Conservation (phyloP, 2,329 filamentous ascomycete genomes). For the Cercospora canescens region DNA sequence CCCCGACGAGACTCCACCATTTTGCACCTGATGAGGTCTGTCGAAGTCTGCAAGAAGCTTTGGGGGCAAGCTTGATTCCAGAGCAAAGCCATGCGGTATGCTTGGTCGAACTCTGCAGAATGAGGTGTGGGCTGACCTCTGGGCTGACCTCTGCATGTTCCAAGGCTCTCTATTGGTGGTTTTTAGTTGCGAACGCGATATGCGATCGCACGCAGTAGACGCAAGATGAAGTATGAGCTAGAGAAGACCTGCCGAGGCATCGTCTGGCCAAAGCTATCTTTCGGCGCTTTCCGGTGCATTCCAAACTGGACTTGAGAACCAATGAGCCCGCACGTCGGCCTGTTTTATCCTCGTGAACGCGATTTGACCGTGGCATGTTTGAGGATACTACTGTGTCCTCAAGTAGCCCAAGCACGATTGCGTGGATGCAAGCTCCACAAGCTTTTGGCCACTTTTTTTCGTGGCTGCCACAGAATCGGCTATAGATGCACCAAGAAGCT, state of each 20-base stretch:
- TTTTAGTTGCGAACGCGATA: not conserved
- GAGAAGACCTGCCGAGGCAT: conserved; percentile 7
- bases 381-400: not conserved
- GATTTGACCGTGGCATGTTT: too few species aligned
- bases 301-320: too few species aligned
- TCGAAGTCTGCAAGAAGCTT: conserved; percentile 4
- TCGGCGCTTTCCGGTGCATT: not conserved
- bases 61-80: conserved; percentile 1
- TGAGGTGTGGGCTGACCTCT: conserved; percentile 1
- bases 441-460: not conserved
- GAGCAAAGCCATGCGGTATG: not conserved
- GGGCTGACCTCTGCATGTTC: not conserved
- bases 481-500: not conserved
- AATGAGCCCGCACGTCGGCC: too few species aligned
- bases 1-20: not conserved
- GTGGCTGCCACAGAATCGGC: too few species aligned
- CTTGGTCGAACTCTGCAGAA: not conserved
- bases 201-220: conserved; percentile 6
- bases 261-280: not conserved
- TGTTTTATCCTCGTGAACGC: too few species aligned
- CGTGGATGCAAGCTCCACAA: not conserved
- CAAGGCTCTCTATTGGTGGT: not conserved
- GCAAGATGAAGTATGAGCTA: not conserved
- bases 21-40: not conserved
- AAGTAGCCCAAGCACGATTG: not conserved